phyloP scores from a whole-genome alignment of 352 stramenopile genomes.

The Globisporangium heterothallicum region DNA sequence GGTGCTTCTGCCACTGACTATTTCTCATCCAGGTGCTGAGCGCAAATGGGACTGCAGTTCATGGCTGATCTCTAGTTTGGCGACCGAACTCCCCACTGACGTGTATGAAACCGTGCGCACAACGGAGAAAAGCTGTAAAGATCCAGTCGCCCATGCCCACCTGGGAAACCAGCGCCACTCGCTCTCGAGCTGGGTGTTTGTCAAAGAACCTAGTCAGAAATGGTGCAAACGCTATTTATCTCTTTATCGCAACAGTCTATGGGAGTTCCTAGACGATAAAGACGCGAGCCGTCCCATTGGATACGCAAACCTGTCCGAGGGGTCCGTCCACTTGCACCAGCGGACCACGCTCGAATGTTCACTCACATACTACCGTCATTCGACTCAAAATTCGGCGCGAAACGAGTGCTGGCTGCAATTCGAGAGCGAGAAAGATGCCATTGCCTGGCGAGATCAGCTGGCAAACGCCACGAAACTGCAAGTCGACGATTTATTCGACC shows the following conservation, averaged over 20 bases:
- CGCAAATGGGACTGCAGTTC: slow-evolving; percentile 50
- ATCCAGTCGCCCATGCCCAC: slow-evolving; percentile 12
- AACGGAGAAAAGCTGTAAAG: slow-evolving; percentile 26
- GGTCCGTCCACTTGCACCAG: slow-evolving; percentile 46
- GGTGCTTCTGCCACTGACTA: slow-evolving; percentile 33
- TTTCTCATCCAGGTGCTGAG: slow-evolving; percentile 11
- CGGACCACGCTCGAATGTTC: slow-evolving; percentile 45
- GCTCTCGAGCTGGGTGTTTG: slow-evolving; percentile 40
- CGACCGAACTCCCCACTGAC: slow-evolving; percentile 53
- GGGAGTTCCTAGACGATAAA: slow-evolving; percentile 69
- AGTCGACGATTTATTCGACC: slow-evolving; percentile 65
- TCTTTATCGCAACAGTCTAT: slow-evolving; percentile 67
- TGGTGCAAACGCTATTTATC: slow-evolving; percentile 70
- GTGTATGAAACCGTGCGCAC: slow-evolving; percentile 47
- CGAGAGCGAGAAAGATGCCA: slow-evolving; percentile 35
- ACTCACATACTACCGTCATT: slow-evolving; percentile 53
- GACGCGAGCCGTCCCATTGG: slow-evolving; percentile 56
- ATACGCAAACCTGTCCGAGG: slow-evolving; percentile 73
- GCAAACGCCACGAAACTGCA: slow-evolving; percentile 33
- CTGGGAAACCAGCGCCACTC: slow-evolving; percentile 18
- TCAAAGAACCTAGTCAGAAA: slow-evolving; percentile 57
- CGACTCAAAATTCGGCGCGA: slow-evolving; percentile 34
- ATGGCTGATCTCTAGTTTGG: slow-evolving; percentile 63
- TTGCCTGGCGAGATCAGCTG: slow-evolving; percentile 36
- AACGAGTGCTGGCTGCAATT: slow-evolving; percentile 67